Evolutionary conservation across 306 rosid genomes (phyloP).

Genomic region (Fagus sylvatica): DNA sequence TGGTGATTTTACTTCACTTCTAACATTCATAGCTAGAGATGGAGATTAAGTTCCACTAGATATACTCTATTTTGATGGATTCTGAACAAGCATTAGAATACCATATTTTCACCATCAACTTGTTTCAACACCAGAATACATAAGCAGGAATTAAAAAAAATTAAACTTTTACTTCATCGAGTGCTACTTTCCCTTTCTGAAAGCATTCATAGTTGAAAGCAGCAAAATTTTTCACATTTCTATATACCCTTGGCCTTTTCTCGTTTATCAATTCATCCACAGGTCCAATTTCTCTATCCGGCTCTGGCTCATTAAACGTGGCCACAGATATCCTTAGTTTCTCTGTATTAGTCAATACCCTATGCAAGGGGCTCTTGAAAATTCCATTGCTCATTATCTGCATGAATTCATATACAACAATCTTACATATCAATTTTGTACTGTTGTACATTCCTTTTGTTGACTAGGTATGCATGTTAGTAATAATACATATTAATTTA

Average conservation of each 20-base stretch:
- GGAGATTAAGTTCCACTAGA: too few relatives aligned
- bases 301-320: conserved; percentile 43
- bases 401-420: background rate
- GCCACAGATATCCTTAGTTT: conserved; percentile 53
- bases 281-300: conserved; percentile 50
- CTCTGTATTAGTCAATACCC: conserved; percentile 42
- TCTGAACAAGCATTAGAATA: too few relatives aligned
- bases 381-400: conserved; percentile 58
- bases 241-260: conserved; percentile 42
- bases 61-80: too few relatives aligned
- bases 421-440: too few relatives aligned
- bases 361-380: conserved; percentile 52
- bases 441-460: too few relatives aligned
- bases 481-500: too few relatives aligned
- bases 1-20: too few relatives aligned
- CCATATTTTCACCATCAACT: too few relatives aligned
- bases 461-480: too few relatives aligned
- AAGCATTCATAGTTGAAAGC: conserved; percentile 42
- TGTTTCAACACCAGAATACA: too few relatives aligned
- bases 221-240: conserved; percentile 40
- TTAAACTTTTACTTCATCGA: conserved; percentile 29
- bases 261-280: conserved; percentile 35
- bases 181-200: conserved; percentile 54
- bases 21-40: too few relatives aligned
- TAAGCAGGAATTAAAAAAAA: background rate